Evolutionary conservation across 140 eudicot genomes (phyloP), one percentile per base, ranked within the genome.

Genomic region (Flaveria floridana): DNA sequence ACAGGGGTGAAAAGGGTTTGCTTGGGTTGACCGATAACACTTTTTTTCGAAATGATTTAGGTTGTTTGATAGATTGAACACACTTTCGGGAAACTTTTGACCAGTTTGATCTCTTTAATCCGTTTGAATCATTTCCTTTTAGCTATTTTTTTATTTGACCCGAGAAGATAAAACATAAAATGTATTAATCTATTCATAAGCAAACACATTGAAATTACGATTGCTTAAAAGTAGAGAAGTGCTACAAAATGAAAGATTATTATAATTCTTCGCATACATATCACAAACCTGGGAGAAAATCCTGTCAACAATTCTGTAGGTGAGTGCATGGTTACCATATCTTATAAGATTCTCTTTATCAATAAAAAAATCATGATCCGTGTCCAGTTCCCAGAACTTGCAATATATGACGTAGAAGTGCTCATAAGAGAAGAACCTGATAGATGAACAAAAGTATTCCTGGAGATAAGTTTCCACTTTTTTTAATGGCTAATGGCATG

Each of bases 261-360:
- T 26, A 39, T 70, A 70, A 51, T 44, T 56, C 34, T 11, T 12
- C 26, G 10, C 30, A 25, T 11, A 58, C 72, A 77, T n/a, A 34
- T 76, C 34, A 80, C 85, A 65, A 83, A 92, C 98, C 98, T 92
- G 96, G 59, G 98, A 92, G 86, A 89, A 92, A 25, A 92, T 87
- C 84, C 98, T 77, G 81, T 92, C 98, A 80, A 92, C 98, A 77
- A 92, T 92, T 85, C 98, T 89, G 90, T 92, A 92, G 34, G 98
- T 92, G 42, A 92, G 96, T 39, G 96, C 96, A 71, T 92, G 98
- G 84, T 92, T 92, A 68, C 98, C 96, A 62, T 92, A 92, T 86
- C 92, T 86, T 59, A 92, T 87, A 47, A 92, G 95, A 76, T 92
- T 89, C 81, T 92, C 98, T 82, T 87, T 92, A 71, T 92, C 98